Evolutionary conservation across 208 protist genomes (phyloP).

Genomic region (Leishmania tropica): DNA sequence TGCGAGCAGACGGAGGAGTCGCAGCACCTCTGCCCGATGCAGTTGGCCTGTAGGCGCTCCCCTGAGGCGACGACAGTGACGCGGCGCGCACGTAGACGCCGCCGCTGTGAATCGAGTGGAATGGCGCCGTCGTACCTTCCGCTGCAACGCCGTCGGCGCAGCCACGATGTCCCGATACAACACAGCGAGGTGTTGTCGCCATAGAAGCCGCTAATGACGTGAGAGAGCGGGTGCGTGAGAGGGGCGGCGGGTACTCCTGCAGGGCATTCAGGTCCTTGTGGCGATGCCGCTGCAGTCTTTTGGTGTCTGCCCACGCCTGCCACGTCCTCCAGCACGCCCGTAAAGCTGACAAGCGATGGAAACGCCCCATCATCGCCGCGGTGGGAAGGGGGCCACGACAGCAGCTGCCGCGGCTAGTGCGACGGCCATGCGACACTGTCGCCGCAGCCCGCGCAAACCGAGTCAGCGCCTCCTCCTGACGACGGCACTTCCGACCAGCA

Average conservation of each 20-base stretch:
- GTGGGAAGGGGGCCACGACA: constrained; percentile 26
- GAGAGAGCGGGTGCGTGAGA: constrained; percentile 5
- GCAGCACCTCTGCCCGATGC: background rate
- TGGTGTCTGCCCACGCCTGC: constrained; percentile 21
- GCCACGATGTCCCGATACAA: background rate
- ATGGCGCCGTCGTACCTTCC: constrained; percentile 12
- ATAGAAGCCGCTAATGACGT: constrained; percentile 1
- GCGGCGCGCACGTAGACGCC: background rate
- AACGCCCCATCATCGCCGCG: constrained; percentile 37
- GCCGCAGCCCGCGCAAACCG: constrained; percentile 22
- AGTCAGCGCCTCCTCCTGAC: constrained; percentile 15
- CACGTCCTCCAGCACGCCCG: constrained; percentile 31
- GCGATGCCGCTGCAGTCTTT: background rate
- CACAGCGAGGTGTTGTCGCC: constrained; percentile 9
- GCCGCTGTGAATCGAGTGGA: constrained; percentile 6
- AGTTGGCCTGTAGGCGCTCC: background rate
- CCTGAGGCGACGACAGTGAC: background rate
- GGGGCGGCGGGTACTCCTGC: background rate
- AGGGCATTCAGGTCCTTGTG: background rate
- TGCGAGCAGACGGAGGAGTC: background rate
- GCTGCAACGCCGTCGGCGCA: background rate
- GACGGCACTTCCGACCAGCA: constrained; percentile 4
- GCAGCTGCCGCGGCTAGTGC: no score
- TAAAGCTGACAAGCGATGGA: constrained; percentile 14
- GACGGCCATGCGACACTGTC: background rate